Evolutionary conservation across 768 basidiomycete species (phyloP), one percentile per base, ranked within the genome.

Genomic region (Mycena indigotica): DNA sequence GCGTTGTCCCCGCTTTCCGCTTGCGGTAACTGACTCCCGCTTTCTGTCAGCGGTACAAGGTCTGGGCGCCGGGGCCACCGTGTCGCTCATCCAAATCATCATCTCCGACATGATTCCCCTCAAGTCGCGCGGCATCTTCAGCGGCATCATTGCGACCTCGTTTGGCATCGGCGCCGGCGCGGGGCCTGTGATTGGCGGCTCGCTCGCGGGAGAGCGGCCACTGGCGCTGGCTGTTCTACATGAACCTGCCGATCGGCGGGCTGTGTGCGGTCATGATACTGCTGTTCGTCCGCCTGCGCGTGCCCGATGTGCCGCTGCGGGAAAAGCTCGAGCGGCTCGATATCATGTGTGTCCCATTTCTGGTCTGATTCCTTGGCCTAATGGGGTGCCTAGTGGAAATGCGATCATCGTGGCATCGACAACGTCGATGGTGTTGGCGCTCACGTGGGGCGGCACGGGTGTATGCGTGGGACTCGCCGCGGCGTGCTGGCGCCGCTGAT

Each of bases 201-300:
- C 69, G 41, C 64, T 78, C 12, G 70, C 73, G 16, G n/a, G 61
- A 67, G 15, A 57, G 50, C 5, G 73, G 71, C 2, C 57, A 65
- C 25, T 79, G 77, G 77, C 62, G 77, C 49, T 78, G 78, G 76
- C 63, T 79, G 35, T 79, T 79, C 65, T 79, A 75, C 50, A 53
- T 76, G 45, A 75, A 74, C 50, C 55, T 73, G 24, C 75, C 73
- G 10, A 61, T 74, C 28, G 63, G 62, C 13, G 62, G 65, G 23
- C 24, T 73, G 6, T 70, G 70, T 1, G 39, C 39, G 13, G 5
- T 61, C 0, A 59, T 59, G 0, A 66, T 71, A 2, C 8, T 67
- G 19, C 8, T 69, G 41, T 65, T 71, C 41, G 58, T 73, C 39
- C 62, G 66, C 49, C 56, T 75, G 3, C 70, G 60, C n/a, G 51